Evolutionary conservation across 2,329 filamentous ascomycete genomes (phyloP).

Genomic region (Seiridium unicorne): DNA sequence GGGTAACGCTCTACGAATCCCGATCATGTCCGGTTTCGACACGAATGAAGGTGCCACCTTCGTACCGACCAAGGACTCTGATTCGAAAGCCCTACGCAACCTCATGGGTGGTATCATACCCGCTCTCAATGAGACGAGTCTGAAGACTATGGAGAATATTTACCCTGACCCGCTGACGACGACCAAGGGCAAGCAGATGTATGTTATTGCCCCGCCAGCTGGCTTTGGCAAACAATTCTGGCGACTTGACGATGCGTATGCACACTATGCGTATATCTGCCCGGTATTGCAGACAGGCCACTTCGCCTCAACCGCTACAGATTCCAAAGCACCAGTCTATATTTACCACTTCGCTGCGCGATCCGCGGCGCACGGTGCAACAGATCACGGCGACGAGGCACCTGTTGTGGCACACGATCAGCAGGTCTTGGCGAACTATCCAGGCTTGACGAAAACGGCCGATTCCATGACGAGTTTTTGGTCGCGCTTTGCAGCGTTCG

Average conservation of each 20-base stretch:
- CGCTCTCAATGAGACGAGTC: conserved; percentile 47
- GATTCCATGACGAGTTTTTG: conserved; percentile 43
- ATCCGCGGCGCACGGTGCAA: conserved; percentile 31
- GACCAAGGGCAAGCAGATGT: conserved; percentile 34
- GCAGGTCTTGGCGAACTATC: conserved; percentile 25
- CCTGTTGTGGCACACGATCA: conserved; percentile 42
- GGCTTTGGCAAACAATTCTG: conserved; percentile 54
- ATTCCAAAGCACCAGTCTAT: conserved; percentile 35
- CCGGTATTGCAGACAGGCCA: conserved; percentile 61
- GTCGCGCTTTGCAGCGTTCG: conserved; percentile 33
- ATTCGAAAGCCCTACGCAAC: conserved; percentile 48
- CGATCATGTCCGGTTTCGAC: conserved; percentile 69
- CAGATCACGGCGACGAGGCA: conserved; percentile 48
- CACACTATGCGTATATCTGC: conserved; percentile 63
- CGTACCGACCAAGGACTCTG: conserved; percentile 48
- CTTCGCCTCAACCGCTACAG: conserved; percentile 29
- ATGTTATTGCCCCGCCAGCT: conserved; percentile 31
- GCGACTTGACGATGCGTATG: conserved; percentile 59
- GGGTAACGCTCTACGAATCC: conserved; percentile 51
- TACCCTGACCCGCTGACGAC: conserved; percentile 58
- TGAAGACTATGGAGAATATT: conserved; percentile 52
- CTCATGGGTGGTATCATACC: conserved; percentile 66
- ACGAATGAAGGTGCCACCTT: conserved; percentile 68
- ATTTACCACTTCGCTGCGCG: conserved; percentile 60
- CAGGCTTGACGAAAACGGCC: conserved; percentile 36